Conservation (phyloP, 352 stramenopile species). For the Globisporangium takayamanum region DNA sequence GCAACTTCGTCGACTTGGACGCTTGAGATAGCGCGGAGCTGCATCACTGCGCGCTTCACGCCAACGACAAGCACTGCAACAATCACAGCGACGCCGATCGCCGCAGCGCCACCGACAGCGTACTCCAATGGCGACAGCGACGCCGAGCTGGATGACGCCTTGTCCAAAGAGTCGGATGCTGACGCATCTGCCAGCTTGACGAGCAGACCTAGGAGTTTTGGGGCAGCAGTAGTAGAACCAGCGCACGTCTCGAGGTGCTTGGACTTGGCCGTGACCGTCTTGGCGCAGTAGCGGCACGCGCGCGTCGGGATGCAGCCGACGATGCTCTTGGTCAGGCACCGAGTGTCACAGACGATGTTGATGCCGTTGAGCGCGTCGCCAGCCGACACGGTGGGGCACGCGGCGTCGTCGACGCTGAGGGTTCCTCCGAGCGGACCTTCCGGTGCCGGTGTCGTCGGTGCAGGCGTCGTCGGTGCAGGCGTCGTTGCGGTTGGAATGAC, state of each 20-base stretch:
- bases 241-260: constrained; percentile 13
- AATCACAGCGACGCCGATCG: constrained; percentile 12
- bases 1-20: background rate
- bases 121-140: constrained; percentile 4
- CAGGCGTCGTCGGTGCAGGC: background rate
- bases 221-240: background rate
- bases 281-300: constrained; percentile 19
- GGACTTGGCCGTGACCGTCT: constrained; percentile 14
- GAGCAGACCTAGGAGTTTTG: background rate
- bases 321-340: constrained; percentile 17
- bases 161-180: background rate
- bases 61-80: constrained; percentile 9
- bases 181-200: background rate
- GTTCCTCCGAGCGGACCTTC: background rate
- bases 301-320: constrained; percentile 13
- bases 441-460: background rate
- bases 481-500: background rate
- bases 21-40: background rate
- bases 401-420: background rate
- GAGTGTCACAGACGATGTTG: constrained; percentile 9
- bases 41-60: background rate
- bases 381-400: background rate
- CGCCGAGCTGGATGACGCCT: background rate
- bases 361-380: constrained; percentile 2
- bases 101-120: background rate